phyloP scores from a whole-genome alignment of 2,329 filamentous ascomycete species.

The Exutisphaerella laricina region DNA sequence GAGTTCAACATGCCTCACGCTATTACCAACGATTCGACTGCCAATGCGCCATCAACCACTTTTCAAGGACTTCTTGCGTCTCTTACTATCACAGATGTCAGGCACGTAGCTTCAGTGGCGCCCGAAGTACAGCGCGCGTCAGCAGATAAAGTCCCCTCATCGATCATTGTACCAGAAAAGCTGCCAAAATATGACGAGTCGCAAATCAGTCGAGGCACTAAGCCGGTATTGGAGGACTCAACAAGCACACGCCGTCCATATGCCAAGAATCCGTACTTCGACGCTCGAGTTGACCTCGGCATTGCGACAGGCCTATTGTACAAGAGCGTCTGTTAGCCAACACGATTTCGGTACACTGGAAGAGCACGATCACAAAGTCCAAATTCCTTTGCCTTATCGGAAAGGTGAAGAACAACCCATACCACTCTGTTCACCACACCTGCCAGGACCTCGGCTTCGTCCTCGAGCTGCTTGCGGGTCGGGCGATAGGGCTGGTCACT shows the following conservation, averaged over 20 bases:
- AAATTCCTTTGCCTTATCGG: not conserved
- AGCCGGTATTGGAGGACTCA: not conserved
- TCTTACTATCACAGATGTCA: not conserved
- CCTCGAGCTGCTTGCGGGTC: not conserved
- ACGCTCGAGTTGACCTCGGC: not conserved
- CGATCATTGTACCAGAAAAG: not conserved
- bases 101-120: not conserved
- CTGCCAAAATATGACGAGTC: constrained; percentile 1
- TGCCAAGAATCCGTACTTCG: not conserved
- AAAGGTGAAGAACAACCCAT: not conserved
- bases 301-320: not conserved
- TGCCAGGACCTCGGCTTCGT: not conserved
- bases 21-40: too few relatives aligned
- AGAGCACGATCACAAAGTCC: not conserved
- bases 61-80: not conserved
- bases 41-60: not conserved
- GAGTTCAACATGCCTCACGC: too few relatives aligned
- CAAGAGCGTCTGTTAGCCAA: not conserved
- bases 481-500: not conserved
- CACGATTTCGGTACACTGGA: not conserved
- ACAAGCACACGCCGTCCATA: not conserved
- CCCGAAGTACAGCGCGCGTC: not conserved
- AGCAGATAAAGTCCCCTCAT: not conserved
- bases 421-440: not conserved
- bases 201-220: constrained; percentile 1